phyloP scores from a whole-genome alignment of 768 basidiomycete genomes.

The Tremella mesenterica region DNA sequence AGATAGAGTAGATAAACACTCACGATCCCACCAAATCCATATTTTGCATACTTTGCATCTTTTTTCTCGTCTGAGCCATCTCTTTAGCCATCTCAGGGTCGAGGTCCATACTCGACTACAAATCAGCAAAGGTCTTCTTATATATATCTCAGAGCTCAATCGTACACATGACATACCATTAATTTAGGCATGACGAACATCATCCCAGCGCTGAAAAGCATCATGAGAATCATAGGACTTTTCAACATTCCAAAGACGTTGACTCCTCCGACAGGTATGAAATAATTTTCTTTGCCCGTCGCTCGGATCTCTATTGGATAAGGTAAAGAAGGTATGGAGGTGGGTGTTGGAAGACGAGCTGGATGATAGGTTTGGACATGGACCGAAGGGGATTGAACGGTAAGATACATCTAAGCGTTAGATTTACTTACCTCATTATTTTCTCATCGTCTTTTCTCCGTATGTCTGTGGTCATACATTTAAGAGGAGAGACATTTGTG shows the following conservation, averaged over 20 bases:
- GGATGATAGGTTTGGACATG: slow-evolving; percentile 30
- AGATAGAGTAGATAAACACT: too few relatives aligned
- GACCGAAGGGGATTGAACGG: slow-evolving; percentile 9
- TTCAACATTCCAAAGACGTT: slow-evolving; percentile 40
- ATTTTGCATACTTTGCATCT: slow-evolving; percentile 28
- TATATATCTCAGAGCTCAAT: neutral
- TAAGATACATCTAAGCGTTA: slow-evolving; percentile 15
- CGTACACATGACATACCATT: slow-evolving; percentile 22
- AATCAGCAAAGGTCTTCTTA: too few relatives aligned
- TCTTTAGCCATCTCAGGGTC: slow-evolving; percentile 41
- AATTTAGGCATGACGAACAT: slow-evolving; percentile 39
- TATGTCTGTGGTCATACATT: too few relatives aligned
- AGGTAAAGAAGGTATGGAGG: slow-evolving; percentile 20
- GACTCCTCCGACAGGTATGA: slow-evolving; percentile 15
- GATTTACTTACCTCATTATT: neutral
- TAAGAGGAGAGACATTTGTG: too few relatives aligned
- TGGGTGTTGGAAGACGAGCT: slow-evolving; percentile 10
- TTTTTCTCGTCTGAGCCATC: slow-evolving; percentile 32
- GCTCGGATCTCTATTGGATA: slow-evolving; percentile 29
- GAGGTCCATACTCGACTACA: slow-evolving; percentile 30
- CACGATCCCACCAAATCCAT: slow-evolving; percentile 38
- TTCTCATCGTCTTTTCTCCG: too few relatives aligned
- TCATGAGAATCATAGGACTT: slow-evolving; percentile 43
- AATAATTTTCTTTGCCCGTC: slow-evolving; percentile 25
- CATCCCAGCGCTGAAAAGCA: slow-evolving; percentile 39